Evolutionary conservation across 495 filamentous ascomycete genomes (phyloP).

Genomic region (Xylaria flabelliformis): DNA sequence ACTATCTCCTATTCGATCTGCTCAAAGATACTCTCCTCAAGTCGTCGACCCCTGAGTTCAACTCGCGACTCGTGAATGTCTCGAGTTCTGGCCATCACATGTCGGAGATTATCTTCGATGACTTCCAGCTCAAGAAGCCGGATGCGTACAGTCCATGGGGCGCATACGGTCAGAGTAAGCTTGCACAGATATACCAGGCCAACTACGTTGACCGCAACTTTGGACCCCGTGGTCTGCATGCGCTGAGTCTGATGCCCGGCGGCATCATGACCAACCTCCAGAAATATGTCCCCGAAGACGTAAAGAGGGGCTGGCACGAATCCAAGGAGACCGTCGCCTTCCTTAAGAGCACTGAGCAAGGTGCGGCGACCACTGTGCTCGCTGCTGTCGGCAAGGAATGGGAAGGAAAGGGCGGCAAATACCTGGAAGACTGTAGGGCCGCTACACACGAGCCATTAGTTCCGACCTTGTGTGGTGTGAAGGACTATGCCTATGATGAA

Average conservation of each 20-base stretch:
- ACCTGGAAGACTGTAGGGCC: slow-evolving; percentile 46
- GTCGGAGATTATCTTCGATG: slow-evolving; percentile 20
- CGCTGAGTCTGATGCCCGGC: slow-evolving; percentile 50
- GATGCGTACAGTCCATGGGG: slow-evolving; percentile 46
- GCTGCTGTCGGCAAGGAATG: slow-evolving; percentile 48
- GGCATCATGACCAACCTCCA: slow-evolving; percentile 34
- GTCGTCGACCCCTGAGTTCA: slow-evolving; percentile 42
- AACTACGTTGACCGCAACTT: slow-evolving; percentile 53
- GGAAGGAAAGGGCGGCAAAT: slow-evolving; percentile 46
- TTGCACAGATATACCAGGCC: slow-evolving; percentile 51
- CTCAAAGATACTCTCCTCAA: slow-evolving; percentile 49
- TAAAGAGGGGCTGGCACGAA: slow-evolving; percentile 29
- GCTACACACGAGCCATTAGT: slow-evolving; percentile 22
- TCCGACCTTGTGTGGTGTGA: not conserved
- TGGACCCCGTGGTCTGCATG: slow-evolving; percentile 46
- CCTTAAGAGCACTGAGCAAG: slow-evolving; percentile 52
- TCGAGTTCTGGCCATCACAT: slow-evolving; percentile 49
- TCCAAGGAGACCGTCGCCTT: slow-evolving; percentile 29
- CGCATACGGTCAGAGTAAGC: slow-evolving; percentile 50
- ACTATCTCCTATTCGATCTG: slow-evolving; percentile 58
- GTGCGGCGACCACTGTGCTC: slow-evolving; percentile 54
- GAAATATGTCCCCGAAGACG: slow-evolving; percentile 36
- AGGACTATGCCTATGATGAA: slow-evolving; percentile 26
- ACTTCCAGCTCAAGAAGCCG: slow-evolving; percentile 32
- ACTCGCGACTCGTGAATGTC: slow-evolving; percentile 53